Conservation (phyloP, 2,329 filamentous ascomycete genomes). For the Xylariaceae sp. region DNA sequence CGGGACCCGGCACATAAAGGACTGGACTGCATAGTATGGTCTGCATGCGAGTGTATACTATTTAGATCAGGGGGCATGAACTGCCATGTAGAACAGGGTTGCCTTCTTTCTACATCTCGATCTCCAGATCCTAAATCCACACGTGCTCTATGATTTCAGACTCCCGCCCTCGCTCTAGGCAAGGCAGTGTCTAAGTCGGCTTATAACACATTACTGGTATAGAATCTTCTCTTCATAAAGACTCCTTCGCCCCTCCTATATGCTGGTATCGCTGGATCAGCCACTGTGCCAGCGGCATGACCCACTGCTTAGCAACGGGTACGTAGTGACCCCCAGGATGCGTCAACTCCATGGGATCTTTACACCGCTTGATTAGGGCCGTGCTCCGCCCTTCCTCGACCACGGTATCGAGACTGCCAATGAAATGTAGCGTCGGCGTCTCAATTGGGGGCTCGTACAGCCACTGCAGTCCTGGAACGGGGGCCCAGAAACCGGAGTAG, state of each 20-base stretch:
- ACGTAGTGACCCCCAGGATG: slow-evolving; percentile 91
- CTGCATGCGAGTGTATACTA: slow-evolving; percentile 28
- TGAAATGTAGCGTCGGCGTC: slow-evolving; percentile 76
- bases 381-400: slow-evolving; percentile 73
- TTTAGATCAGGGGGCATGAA: slow-evolving; percentile 19
- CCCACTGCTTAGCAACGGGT: slow-evolving; percentile 77
- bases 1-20: background rate
- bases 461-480: slow-evolving; percentile 24
- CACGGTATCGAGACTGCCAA: slow-evolving; percentile 82
- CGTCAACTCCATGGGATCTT: slow-evolving; percentile 50
- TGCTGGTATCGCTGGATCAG: slow-evolving; percentile 14
- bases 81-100: slow-evolving; percentile 17
- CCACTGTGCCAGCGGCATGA: slow-evolving; percentile 67
- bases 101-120: slow-evolving; percentile 12
- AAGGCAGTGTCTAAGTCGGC: too few relatives aligned
- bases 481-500: slow-evolving; percentile 63
- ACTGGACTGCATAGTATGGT: background rate
- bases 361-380: slow-evolving; percentile 62
- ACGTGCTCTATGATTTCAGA: too few relatives aligned
- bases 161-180: too few relatives aligned
- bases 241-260: slow-evolving; percentile 11
- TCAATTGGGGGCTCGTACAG: slow-evolving; percentile 41
- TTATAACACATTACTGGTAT: too few relatives aligned
- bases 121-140: too few relatives aligned
- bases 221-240: slow-evolving; percentile 4